Evolutionary conservation across 2,329 filamentous ascomycete species (phyloP).

Genomic region (Fusarium sulawesiense): DNA sequence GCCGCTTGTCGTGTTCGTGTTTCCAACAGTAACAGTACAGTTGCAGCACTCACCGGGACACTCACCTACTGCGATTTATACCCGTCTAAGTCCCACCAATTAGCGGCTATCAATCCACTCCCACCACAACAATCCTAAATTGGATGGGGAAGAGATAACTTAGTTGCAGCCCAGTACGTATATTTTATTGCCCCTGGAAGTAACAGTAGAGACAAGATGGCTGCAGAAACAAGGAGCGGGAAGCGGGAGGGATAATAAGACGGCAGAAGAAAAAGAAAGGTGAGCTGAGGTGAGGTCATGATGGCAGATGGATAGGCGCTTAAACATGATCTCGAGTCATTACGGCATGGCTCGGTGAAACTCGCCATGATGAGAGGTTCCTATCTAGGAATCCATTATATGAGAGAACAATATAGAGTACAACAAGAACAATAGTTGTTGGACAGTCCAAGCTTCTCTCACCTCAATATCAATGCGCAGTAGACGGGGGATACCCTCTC

Average conservation of each 20-base stretch:
- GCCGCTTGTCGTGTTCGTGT: slow-evolving; percentile 38
- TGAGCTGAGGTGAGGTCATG: slow-evolving; percentile 13
- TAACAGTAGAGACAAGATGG: slow-evolving; percentile 10
- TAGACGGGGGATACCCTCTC: background rate
- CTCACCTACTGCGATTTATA: slow-evolving; percentile 23
- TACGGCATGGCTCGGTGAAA: slow-evolving; percentile 7
- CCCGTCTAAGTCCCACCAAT: slow-evolving; percentile 40
- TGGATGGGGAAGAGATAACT: slow-evolving; percentile 7
- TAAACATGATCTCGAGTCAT: slow-evolving; percentile 21
- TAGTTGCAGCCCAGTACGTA: slow-evolving; percentile 12
- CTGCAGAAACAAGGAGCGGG: background rate
- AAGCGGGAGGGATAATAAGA: slow-evolving; percentile 13
- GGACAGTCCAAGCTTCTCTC: slow-evolving; percentile 25
- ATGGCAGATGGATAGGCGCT: background rate
- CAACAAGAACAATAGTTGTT: slow-evolving; percentile 9
- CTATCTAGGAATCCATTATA: background rate
- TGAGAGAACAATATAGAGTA: background rate
- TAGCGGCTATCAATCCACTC: slow-evolving; percentile 28
- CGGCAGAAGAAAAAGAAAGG: slow-evolving; percentile 5
- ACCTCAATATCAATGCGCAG: background rate
- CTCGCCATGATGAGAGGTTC: slow-evolving; percentile 1
- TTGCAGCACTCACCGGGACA: background rate
- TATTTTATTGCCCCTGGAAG: slow-evolving; percentile 34
- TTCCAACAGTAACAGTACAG: slow-evolving; percentile 29
- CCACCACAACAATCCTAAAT: slow-evolving; percentile 38